Evolutionary conservation across 805 yeast species (phyloP), one percentile per base, ranked within the genome.

Genomic region (Candida montana): DNA sequence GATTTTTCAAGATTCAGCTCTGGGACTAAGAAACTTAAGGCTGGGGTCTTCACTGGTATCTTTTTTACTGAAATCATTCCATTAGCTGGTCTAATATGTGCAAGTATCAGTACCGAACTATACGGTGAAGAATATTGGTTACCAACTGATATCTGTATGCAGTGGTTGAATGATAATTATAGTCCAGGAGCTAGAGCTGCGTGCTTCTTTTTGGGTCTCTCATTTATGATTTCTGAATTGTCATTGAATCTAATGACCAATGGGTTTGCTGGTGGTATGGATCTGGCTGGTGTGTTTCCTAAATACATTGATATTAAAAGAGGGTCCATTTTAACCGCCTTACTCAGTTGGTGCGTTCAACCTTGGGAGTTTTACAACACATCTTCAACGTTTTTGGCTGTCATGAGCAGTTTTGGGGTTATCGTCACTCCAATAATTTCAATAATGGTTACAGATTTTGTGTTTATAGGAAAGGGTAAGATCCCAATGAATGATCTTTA

Each of bases 281-380:
- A 51, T 35, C 39, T 51, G 15, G 53, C 55, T 17, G 55, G 53
- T 29, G 41, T 51, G 11, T 45, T 44, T 15, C 55, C 55, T 15
- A 38, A 40, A 9, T 51, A 51, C 31, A 51, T 51, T 31, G 39
- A 51, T 37, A 48, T 51, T 16, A 33, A 41, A 13, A 48, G 55
- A 39, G 72, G 74, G 17, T 62, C 71, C 1, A 46, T 63, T 11
- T 36, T 62, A 26, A 57, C 59, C 7, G 62, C 66, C 18, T 38
- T 64, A 16, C 33, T 65, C 3, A 59, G 64, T 17, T 65, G 69
- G 69, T 61, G 54, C 27, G 61, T 59, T 33, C 66, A 62, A 41
- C 71, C 71, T 3, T 66, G 70, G 71, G 52, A 51, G 7, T 63
- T 65, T 38, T 65, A 63, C 55, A 63, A 63, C 44, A 63, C 65